phyloP scores from a whole-genome alignment of 1,284 basidiomycete genomes.

The Naganishia albida region DNA sequence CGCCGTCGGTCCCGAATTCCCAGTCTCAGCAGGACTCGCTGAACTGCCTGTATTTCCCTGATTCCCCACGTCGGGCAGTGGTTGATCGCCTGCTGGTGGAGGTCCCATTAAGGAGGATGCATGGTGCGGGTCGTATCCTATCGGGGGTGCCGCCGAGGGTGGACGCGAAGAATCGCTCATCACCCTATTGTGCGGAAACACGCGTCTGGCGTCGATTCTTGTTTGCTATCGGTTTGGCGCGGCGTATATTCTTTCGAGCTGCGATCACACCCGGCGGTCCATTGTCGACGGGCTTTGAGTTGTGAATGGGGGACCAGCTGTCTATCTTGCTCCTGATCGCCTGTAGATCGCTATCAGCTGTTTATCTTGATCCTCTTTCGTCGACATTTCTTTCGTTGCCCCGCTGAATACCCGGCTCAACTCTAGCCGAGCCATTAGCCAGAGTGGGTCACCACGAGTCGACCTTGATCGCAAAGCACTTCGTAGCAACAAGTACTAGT shows the following conservation, averaged over 20 bases:
- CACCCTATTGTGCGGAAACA: background rate
- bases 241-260: background rate
- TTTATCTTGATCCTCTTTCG: too few species aligned
- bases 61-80: background rate
- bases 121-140: background rate
- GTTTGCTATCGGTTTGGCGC: background rate
- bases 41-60: slow-evolving; percentile 1
- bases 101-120: background rate
- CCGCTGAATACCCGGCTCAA: too few species aligned
- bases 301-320: too few species aligned
- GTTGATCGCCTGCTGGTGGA: background rate
- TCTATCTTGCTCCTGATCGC: too few species aligned
- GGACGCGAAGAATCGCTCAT: background rate
- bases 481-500: too few species aligned
- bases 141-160: background rate
- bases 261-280: background rate
- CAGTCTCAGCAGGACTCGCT: slow-evolving; percentile 7
- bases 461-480: too few species aligned
- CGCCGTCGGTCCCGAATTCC: background rate
- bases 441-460: too few species aligned
- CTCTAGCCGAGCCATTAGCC: too few species aligned
- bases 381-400: too few species aligned
- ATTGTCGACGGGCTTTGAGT: too few species aligned
- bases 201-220: background rate
- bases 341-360: too few species aligned